Conservation (phyloP, 495 filamentous ascomycete genomes). For the Pseudoneurospora amorphoporcata region DNA sequence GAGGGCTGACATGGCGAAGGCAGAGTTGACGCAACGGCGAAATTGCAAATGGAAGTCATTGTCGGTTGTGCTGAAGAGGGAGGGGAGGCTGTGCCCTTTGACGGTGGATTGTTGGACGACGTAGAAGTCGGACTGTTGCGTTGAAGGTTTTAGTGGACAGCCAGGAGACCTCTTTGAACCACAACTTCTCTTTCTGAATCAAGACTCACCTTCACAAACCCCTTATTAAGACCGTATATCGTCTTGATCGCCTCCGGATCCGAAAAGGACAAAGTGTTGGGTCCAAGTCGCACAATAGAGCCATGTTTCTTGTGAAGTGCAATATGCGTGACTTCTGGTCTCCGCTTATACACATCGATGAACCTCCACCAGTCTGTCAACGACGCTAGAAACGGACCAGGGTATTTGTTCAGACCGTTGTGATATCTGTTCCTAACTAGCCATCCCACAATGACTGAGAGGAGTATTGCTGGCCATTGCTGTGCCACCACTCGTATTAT, state of each 20-base stretch:
- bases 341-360: conserved; percentile 49
- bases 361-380: conserved; percentile 64
- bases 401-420: conserved; percentile 52
- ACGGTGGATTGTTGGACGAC: conserved; percentile 55
- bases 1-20: conserved; percentile 63
- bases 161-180: not conserved
- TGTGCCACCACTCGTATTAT: conserved; percentile 22
- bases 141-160: conserved; percentile 6
- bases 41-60: conserved; percentile 65
- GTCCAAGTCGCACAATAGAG: conserved; percentile 59
- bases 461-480: conserved; percentile 38
- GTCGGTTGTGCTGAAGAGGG: conserved; percentile 70
- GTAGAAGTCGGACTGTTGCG: conserved; percentile 57
- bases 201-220: conserved; percentile 56
- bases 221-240: conserved; percentile 76
- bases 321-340: conserved; percentile 56
- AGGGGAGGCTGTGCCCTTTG: conserved; percentile 53
- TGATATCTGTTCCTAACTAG: conserved; percentile 48
- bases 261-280: conserved; percentile 55
- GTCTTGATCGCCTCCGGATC: conserved; percentile 57
- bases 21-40: conserved; percentile 56
- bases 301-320: conserved; percentile 61
- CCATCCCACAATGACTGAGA: conserved; percentile 26
- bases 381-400: conserved; percentile 56
- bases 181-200: not conserved